These are phyloP conservation scores for Skeletonema potamos DNA, from an alignment of 108 stramenopile genomes.

Conservation along the genomic window DNA sequence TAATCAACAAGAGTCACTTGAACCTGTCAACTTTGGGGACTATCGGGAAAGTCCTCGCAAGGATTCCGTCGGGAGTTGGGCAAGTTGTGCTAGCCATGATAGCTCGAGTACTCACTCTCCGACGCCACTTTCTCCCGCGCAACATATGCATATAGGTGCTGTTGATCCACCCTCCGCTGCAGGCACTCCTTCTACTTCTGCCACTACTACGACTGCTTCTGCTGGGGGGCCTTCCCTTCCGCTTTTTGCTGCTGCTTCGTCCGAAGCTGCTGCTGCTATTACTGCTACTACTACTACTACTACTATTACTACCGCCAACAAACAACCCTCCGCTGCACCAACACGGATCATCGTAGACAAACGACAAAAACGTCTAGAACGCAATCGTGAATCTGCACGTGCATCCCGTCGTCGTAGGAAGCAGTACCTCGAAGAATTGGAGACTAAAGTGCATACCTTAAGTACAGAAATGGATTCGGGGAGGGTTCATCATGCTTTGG, in stretches of 20 bases:
- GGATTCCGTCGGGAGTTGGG: neutral
- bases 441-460: conserved; percentile 70
- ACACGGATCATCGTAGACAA: neutral
- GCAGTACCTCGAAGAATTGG: conserved; percentile 93
- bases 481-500: conserved; percentile 65
- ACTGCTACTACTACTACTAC: neutral
- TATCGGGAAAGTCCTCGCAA: conserved; percentile 3
- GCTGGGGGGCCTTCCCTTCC: neutral
- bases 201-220: neutral
- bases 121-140: neutral
- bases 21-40: conserved; percentile 10
- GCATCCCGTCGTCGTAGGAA: conserved; percentile 89
- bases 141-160: neutral
- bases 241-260: neutral
- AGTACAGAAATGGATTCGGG: conserved; percentile 80
- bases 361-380: conserved; percentile 86
- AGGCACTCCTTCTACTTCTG: neutral
- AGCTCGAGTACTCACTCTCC: neutral
- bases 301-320: neutral
- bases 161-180: neutral
- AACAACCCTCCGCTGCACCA: neutral
- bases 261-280: neutral
- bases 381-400: conserved; percentile 95
- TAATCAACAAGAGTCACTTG: neutral
- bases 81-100: neutral